phyloP scores from a whole-genome alignment of 208 protist genomes.

The Trichomonas vaginalis region DNA sequence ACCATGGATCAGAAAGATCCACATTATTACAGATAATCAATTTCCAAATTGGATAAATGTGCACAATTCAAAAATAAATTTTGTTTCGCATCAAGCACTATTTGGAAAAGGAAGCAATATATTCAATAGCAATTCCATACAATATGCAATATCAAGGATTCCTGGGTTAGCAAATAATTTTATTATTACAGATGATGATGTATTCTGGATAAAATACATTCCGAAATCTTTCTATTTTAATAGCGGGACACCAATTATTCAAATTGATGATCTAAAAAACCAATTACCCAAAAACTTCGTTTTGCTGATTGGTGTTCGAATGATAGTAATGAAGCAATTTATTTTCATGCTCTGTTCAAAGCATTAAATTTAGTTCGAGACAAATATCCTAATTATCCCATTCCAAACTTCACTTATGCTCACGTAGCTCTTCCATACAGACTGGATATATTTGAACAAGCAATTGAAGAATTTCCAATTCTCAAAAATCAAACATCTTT shows the following conservation, averaged over 20 bases:
- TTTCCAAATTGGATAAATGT: not conserved
- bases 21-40: not conserved
- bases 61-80: not conserved
- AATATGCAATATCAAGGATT: not conserved
- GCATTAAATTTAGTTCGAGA: not conserved
- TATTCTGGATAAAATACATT: not conserved
- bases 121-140: not conserved
- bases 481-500: not conserved
- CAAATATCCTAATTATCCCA: not conserved
- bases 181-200: not conserved
- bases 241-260: not conserved
- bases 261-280: not conserved
- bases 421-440: not conserved
- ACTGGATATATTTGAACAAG: not conserved
- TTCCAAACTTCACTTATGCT: not conserved
- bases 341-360: not conserved
- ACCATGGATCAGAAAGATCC: not conserved
- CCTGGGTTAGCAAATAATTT: not conserved
- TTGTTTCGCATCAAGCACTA: not conserved
- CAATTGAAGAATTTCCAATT: not conserved
- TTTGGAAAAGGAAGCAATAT: not conserved
- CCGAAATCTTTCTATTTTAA: not conserved
- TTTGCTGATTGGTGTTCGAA: not conserved
- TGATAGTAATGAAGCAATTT: not conserved
- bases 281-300: not conserved